Conservation (phyloP, 2,329 filamentous ascomycete species). For the Ampelomyces quisqualis region DNA sequence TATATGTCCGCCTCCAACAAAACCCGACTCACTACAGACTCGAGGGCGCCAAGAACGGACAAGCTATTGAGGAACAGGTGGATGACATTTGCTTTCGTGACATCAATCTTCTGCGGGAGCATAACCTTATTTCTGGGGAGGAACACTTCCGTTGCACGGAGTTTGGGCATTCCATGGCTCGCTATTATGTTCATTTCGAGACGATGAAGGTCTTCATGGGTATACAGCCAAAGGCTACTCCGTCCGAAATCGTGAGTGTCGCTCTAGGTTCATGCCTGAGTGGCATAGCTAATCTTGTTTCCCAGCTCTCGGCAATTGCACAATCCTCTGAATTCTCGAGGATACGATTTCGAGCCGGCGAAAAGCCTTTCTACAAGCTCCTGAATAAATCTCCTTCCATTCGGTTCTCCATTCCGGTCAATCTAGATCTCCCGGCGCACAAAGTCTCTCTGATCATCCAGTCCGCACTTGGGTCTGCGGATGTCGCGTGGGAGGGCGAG, state of each 20-base stretch:
- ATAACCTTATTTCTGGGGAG: slow-evolving; percentile 56
- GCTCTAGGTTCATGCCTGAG: background rate
- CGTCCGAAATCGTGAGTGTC: slow-evolving; percentile 66
- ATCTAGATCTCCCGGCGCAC: slow-evolving; percentile 65
- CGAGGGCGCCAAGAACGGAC: slow-evolving; percentile 52
- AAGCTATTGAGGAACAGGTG: slow-evolving; percentile 63
- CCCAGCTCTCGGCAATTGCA: slow-evolving; percentile 64
- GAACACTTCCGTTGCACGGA: slow-evolving; percentile 63
- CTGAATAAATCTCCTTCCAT: slow-evolving; percentile 70
- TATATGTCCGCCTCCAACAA: slow-evolving; percentile 70
- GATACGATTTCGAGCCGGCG: slow-evolving; percentile 67
- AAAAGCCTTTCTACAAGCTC: slow-evolving; percentile 69
- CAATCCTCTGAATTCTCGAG: slow-evolving; percentile 73
- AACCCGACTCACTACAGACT: slow-evolving; percentile 73
- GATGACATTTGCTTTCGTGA: slow-evolving; percentile 70
- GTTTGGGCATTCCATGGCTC: slow-evolving; percentile 78
- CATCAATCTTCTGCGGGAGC: slow-evolving; percentile 63
- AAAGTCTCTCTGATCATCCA: slow-evolving; percentile 81
- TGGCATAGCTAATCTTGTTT: slow-evolving; percentile 5
- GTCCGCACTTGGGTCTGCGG: slow-evolving; percentile 66
- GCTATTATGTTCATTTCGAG: slow-evolving; percentile 75
- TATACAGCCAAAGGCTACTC: slow-evolving; percentile 60
- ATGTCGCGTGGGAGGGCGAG: slow-evolving; percentile 56
- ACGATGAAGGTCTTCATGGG: slow-evolving; percentile 73
- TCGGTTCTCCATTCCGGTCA: slow-evolving; percentile 69